These are phyloP conservation scores for Rhizoclosmatium sp. DNA, from an alignment of 192 early-diverging fungal species.

Conservation along the genomic window DNA sequence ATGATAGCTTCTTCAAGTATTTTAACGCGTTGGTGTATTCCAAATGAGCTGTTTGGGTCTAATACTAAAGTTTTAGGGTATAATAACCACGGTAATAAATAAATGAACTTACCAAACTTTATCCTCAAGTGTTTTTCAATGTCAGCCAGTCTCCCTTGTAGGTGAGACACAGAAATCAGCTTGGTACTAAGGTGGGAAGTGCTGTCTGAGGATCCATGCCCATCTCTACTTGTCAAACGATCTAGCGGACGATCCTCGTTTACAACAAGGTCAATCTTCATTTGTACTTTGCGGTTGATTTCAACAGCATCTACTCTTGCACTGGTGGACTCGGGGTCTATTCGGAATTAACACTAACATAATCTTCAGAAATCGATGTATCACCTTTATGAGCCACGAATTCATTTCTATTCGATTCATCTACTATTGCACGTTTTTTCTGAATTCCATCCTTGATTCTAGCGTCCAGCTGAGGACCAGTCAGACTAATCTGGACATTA, in stretches of 20 bases:
- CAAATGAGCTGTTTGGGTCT: conserved; percentile 44
- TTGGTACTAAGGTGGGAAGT: not conserved
- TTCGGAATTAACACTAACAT: too few relatives aligned
- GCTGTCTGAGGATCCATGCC: not conserved
- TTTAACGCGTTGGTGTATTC: conserved; percentile 66
- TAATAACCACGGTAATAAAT: not conserved
- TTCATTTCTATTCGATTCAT: conserved; percentile 17
- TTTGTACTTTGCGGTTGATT: conserved; percentile 78
- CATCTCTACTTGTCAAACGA: conserved; percentile 46
- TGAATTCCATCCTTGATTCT: not conserved
- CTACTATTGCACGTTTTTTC: not conserved
- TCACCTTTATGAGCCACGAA: not conserved
- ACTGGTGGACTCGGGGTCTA: conserved; percentile 41
- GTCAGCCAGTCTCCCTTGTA: conserved; percentile 69
- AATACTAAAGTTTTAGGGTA: not conserved
- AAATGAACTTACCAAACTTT: conserved; percentile 55
- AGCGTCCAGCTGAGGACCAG: not conserved
- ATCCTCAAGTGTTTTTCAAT: conserved; percentile 77
- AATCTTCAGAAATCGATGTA: too few relatives aligned
- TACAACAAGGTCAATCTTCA: conserved; percentile 73
- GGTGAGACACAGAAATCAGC: conserved; percentile 18
- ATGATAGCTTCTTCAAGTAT: conserved; percentile 80
- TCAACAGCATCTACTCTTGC: conserved; percentile 75
- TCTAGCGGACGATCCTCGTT: conserved; percentile 71
- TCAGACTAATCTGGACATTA: not conserved